Conservation (phyloP, 225 moss, liverwort and hornwort genomes). For the Ulota crispa region DNA sequence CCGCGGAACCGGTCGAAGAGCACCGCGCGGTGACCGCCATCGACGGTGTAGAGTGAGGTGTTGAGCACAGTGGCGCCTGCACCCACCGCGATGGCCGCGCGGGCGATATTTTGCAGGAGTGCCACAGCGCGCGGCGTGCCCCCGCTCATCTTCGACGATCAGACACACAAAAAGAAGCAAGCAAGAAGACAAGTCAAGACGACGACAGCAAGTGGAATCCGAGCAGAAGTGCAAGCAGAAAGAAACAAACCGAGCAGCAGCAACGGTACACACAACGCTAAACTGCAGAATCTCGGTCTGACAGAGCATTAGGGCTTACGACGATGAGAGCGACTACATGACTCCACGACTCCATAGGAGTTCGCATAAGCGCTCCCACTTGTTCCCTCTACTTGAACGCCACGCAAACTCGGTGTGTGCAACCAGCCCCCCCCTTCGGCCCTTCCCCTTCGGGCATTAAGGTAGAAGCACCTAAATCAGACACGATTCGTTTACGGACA, state of each 20-base stretch:
- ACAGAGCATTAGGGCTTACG: conserved; percentile 10
- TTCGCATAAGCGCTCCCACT: background rate
- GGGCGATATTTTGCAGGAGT: conserved; percentile 75
- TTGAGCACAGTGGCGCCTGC: conserved; percentile 65
- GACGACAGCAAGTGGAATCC: background rate
- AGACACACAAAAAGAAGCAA: background rate
- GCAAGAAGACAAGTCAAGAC: background rate
- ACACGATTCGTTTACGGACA: no score
- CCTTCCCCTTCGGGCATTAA: no score
- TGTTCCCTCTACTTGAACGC: background rate
- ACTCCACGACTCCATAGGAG: background rate
- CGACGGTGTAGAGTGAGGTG: conserved; percentile 80
- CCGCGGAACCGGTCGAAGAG: conserved; percentile 90
- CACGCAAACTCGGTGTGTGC: background rate
- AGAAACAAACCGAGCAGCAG: background rate
- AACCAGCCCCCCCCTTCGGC: no score
- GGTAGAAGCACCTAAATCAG: no score
- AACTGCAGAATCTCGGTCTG: background rate
- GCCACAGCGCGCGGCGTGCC: conserved; percentile 61
- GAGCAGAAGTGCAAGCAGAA: background rate
- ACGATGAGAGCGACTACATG: background rate
- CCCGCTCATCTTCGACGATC: conserved; percentile 35
- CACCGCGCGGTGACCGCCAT: conserved; percentile 89
- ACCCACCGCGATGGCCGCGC: conserved; percentile 75
- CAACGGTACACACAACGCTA: no score